Evolutionary conservation across 305 asterid species (phyloP), one percentile per base, ranked within the genome.

Genomic region (Andrographis paniculata): DNA sequence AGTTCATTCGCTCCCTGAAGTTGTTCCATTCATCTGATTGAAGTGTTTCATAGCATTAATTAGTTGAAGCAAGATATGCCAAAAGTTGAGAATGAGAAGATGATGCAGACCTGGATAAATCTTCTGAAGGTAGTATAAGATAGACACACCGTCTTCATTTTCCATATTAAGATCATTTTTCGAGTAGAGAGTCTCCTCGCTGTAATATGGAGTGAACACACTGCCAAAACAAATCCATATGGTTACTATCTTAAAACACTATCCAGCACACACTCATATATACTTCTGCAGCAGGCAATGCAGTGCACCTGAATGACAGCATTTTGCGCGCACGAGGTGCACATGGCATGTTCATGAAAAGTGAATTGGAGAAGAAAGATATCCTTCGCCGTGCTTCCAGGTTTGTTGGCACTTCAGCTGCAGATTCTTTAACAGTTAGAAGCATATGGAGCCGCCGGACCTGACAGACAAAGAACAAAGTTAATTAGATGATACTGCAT

Each of bases 301-400:
- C 45, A 64, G 11, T 31, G 52, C 62, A 91, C 99, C 96, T 83
- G 84, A 92, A 92, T 47, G 99, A 87, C 47, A 87, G 75, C 99
- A 92, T 92, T 79, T 92, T 92, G 57, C 91, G 95, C 61, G 87
- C 99, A 63, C 82, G 85, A 61, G 99, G 99, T 24, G 99, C 95
- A 45, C 76, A 82, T 41, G 99, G 99, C 97, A 92, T 92, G 59
- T 84, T 75, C 99, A 92, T 92, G 50, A 92, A 92, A 59, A 92
- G 79, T 50, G 99, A 92, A 65, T 92, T 92, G 40, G 99, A 68
- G 59, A 92, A 92, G 72, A 92, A 92, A 59, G 92, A 64, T 64
- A 92, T 78, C 80, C 99, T 79, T 43, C 99, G 59, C 9, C 95
- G 91, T 45, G 99, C 97, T 74, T 92, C 99, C 56, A 92, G 94